phyloP scores from a whole-genome alignment of 1,139 yeast species.

The Yamadazyma siamensis region DNA sequence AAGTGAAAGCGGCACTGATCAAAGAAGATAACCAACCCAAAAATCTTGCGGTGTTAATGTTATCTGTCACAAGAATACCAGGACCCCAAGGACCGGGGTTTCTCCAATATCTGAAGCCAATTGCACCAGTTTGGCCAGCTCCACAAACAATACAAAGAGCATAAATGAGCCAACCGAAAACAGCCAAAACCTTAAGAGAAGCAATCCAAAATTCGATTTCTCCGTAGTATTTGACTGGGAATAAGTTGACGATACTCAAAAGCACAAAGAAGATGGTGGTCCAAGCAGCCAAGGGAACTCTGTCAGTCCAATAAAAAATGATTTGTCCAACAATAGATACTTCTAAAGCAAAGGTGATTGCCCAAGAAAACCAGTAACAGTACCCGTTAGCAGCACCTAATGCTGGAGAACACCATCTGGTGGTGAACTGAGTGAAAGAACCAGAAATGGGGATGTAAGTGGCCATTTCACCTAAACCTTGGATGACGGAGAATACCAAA shows the following conservation, averaged over 20 bases:
- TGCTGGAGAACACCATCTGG: constrained; percentile 66
- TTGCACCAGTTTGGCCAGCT: constrained; percentile 64
- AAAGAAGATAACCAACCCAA: constrained; percentile 64
- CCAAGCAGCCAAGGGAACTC: constrained; percentile 76
- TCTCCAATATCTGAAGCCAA: constrained; percentile 89
- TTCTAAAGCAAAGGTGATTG: constrained; percentile 79
- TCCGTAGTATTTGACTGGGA: constrained; percentile 45
- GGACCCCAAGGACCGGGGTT: constrained; percentile 87
- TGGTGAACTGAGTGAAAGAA: constrained; percentile 51
- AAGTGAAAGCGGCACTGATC: constrained; percentile 73
- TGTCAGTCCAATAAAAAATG: constrained; percentile 68
- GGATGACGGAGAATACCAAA: constrained; percentile 62
- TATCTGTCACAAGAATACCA: constrained; percentile 45
- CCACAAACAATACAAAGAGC: constrained; percentile 73
- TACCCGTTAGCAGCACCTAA: constrained; percentile 81
- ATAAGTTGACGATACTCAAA: constrained; percentile 31
- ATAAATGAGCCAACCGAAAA: constrained; percentile 66
- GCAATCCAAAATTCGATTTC: constrained; percentile 54
- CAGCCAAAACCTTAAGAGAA: constrained; percentile 63
- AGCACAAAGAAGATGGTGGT: constrained; percentile 59
- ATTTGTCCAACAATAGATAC: constrained; percentile 77
- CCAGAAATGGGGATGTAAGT: constrained; percentile 68
- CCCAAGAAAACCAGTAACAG: constrained; percentile 87
- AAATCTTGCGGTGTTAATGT: constrained; percentile 53
- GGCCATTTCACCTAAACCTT: constrained; percentile 74